Base-by-base conservation (phyloP, 768 basidiomycete species). In the Mycena pura region DNA sequence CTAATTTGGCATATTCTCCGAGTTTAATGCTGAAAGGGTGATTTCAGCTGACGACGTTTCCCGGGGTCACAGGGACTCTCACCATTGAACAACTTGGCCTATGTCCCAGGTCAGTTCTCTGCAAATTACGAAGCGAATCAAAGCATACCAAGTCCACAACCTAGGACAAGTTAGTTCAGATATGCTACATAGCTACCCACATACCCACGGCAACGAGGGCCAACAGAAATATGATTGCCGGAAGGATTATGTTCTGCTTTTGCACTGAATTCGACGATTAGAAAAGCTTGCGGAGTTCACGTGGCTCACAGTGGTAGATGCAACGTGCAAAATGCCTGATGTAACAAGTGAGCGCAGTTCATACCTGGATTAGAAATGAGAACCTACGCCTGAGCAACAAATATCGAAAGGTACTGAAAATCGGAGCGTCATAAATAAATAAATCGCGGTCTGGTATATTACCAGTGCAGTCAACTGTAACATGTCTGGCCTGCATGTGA, bases 311-410 rank as follows among this genome's bases (percentile, higher is more conserved):
- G 21, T 57, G 43, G 34, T 45, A 57, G 22, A 57, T 48, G 25
- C 32, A 47, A n/a, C 55, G 19, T 34, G 55, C 55, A 46, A 57
- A 57, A 48, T 57, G 55, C 22, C 51, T 52, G 39, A 29, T n/a
- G 38, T 11, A 28, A 13, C 27, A 15, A 8, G 41, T 43, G 9
- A 43, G 41, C 14, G 21, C 8, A 19, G 8, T 28, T 13, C 17
- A 52, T 19, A 14, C 11, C 8, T 36, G 22, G 25, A 52, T 5
- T 32, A n/a, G n/a, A n/a, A 29, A 8, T 29, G 8, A 28, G 24
- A 43, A 53, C 40, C 7, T 32, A 53, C 45, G 28, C 46, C 31
- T 57, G 56, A 15, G 56, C 56, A 21, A 57, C 56, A 36, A 57
- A 57, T 5, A 57, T 49, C 3, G 56, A 19, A 9, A 57, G 45